Conservation (phyloP, 768 basidiomycete species). For the Suillus bovinus region DNA sequence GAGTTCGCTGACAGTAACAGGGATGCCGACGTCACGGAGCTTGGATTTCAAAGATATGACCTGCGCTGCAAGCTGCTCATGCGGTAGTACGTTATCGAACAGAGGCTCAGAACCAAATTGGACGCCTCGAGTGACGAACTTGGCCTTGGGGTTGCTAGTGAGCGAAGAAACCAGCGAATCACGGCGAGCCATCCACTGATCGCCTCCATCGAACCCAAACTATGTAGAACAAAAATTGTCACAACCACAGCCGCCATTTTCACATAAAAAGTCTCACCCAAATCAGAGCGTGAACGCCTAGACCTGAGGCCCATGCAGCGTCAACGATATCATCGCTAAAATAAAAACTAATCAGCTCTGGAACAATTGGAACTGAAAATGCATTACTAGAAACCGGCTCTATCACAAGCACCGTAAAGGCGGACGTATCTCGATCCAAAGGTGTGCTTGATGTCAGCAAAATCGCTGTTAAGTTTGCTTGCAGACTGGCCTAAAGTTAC, state of each 20-base stretch:
- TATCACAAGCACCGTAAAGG: slow-evolving; percentile 43
- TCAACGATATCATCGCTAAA: slow-evolving; percentile 58
- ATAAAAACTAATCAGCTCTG: slow-evolving; percentile 18
- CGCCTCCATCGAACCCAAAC: slow-evolving; percentile 40
- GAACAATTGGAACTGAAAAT: background rate
- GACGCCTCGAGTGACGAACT: slow-evolving; percentile 62
- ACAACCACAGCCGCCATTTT: background rate
- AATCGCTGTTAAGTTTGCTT: slow-evolving; percentile 51
- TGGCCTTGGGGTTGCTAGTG: slow-evolving; percentile 60
- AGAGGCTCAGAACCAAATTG: slow-evolving; percentile 77
- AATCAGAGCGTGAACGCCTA: slow-evolving; percentile 73
- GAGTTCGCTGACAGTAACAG: slow-evolving; percentile 69
- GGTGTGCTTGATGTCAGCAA: slow-evolving; percentile 54
- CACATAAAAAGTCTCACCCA: slow-evolving; percentile 51
- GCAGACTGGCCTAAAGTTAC: slow-evolving; percentile 54
- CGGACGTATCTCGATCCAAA: slow-evolving; percentile 70
- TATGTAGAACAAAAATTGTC: slow-evolving; percentile 12
- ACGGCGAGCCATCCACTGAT: slow-evolving; percentile 56
- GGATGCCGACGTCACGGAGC: slow-evolving; percentile 55
- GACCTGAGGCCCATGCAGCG: slow-evolving; percentile 66
- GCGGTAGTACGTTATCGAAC: slow-evolving; percentile 55
- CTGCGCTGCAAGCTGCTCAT: slow-evolving; percentile 49
- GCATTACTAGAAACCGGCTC: slow-evolving; percentile 39
- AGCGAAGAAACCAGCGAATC: slow-evolving; percentile 52
- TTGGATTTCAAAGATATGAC: slow-evolving; percentile 49